Base-by-base conservation (phyloP, 495 filamentous ascomycete species). In the Trichoderma reesei region DNA sequence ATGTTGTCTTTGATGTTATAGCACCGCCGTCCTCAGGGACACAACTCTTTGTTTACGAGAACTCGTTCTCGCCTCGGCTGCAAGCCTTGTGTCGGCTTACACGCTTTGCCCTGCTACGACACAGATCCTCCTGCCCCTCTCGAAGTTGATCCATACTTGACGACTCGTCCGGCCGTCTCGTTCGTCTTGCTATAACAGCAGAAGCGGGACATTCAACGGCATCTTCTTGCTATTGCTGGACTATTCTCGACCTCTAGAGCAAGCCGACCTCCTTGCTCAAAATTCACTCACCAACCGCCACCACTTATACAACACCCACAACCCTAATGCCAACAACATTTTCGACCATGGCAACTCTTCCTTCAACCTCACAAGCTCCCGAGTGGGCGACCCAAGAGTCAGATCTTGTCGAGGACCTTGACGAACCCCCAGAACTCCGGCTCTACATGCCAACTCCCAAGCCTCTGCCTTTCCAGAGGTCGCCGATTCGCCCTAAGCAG, bases 1-100 rank as follows among this genome's bases (percentile, higher is more conserved):
- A 61, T 61, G 59, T 38, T 34, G 80, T 68, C 70, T 67, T 66
- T 72, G 54, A 71, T 67, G 66, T 84, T 83, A 84, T 84, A 84
- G 79, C 82, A 73, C 71, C 66, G 72, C 79, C 73, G 80, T 83
- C 79, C 80, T 71, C 78, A 82, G 80, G 81, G 80, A 82, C 81
- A 76, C 4, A 69, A n/a, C n/a, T 70, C 68, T 62, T 64, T 72
- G 60, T 70, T 16, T n/a, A 39, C 34, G 59, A 61, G 34, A 61
- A n/a, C 59, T 38, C 41, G 51, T 56, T 56, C 51, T 56, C 51
- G 18, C 20, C 9, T 14, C 13, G 34, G 51, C 51, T 56, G 51
- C 8, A 56, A 56, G 51, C 51, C 51, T 56, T 56, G 51, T 56
- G 51, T 56, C 51, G 51, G 51, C 51, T 56, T 56, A 56, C 51